Evolutionary conservation across 495 filamentous ascomycete genomes (phyloP).

Genomic region (Amniculicola lignicola): DNA sequence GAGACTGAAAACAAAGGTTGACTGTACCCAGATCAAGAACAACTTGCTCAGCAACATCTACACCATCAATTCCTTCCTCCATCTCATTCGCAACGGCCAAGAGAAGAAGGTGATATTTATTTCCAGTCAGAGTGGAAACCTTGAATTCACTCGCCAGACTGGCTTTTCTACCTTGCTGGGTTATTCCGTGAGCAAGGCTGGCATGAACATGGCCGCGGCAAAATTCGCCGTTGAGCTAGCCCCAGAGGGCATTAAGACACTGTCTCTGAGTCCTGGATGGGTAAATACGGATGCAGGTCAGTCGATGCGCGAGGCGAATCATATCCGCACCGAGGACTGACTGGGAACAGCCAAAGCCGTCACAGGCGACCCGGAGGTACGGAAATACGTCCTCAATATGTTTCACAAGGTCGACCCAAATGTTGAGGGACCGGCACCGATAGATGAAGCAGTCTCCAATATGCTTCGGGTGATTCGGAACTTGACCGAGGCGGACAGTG

Average conservation of each 20-base stretch:
- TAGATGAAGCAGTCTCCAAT: slow-evolving; percentile 19
- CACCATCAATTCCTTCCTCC: slow-evolving; percentile 28
- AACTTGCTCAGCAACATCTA: slow-evolving; percentile 25
- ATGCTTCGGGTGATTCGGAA: slow-evolving; percentile 18
- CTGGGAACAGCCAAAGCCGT: slow-evolving; percentile 18
- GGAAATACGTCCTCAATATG: slow-evolving; percentile 12
- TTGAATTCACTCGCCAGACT: slow-evolving; percentile 23
- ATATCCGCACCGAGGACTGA: slow-evolving; percentile 10
- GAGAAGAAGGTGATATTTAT: slow-evolving; percentile 29
- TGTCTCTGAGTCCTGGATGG: slow-evolving; percentile 28
- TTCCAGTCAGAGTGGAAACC: slow-evolving; percentile 9
- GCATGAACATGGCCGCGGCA: slow-evolving; percentile 20
- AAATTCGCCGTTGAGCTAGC: slow-evolving; percentile 25
- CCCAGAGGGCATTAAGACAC: slow-evolving; percentile 26
- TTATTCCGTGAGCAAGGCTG: slow-evolving; percentile 28
- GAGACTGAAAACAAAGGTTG: slow-evolving; percentile 10
- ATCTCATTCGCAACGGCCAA: slow-evolving; percentile 26
- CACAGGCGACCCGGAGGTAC: slow-evolving; percentile 18
- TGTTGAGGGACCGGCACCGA: slow-evolving; percentile 9
- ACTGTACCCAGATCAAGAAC: slow-evolving; percentile 19
- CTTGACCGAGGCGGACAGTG: slow-evolving; percentile 19
- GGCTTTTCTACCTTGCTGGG: slow-evolving; percentile 18
- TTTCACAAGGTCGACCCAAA: slow-evolving; percentile 23
- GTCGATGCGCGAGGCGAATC: slow-evolving; percentile 21
- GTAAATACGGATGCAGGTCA: slow-evolving; percentile 29